Evolutionary conservation across 176 grass and related monocot species (phyloP), one percentile per base, ranked within the genome.

Genomic region (Zoysia pacifica): DNA sequence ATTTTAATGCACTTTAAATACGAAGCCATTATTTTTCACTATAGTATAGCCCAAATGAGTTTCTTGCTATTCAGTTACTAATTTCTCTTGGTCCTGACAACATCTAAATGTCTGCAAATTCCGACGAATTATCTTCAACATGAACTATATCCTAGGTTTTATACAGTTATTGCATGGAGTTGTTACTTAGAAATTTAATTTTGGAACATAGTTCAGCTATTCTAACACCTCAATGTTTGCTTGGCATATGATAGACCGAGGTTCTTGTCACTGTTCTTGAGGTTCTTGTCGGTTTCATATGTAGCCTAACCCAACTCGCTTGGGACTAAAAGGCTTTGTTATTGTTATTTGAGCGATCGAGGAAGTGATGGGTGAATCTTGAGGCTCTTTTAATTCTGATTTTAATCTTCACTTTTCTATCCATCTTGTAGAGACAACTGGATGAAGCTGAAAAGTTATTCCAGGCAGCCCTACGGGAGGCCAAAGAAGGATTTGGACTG

Each of bases 401-500:
- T 81, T 52, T 42, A 35, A 62, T 58, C 7, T 79, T 75, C 20
- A 19, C 16, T 69, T 58, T 77, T 70, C 12, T 80, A 10, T 75
- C 49, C 10, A 62, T 78, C 60, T 71, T 79, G 35, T 51, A 97
- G 95, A 84, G 92, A 44, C 85, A 93, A 85, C 56, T 93, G 75
- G 75, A 93, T 65, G 90, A 98, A 52, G 88, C 95, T 62, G 92
- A 91, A 84, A 94, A 93, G 55, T 88, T 84, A 16, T 94, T 98
- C 77, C 73, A 89, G 77, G 80, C 82, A 76, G 92, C 95, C 60
- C 86, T 98, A 65, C 81, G 86, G 62, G 92, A 98, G 85, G 95
- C 95, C 42, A 98, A 84, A 69, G 74, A 90, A 91, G 95, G 95
- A 93, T 98, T 98, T 94, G 95, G 95, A 48, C 49, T 65, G 47